Evolutionary conservation across 2,329 filamentous ascomycete genomes (phyloP).

Genomic region (Calonectria hawksworthii): DNA sequence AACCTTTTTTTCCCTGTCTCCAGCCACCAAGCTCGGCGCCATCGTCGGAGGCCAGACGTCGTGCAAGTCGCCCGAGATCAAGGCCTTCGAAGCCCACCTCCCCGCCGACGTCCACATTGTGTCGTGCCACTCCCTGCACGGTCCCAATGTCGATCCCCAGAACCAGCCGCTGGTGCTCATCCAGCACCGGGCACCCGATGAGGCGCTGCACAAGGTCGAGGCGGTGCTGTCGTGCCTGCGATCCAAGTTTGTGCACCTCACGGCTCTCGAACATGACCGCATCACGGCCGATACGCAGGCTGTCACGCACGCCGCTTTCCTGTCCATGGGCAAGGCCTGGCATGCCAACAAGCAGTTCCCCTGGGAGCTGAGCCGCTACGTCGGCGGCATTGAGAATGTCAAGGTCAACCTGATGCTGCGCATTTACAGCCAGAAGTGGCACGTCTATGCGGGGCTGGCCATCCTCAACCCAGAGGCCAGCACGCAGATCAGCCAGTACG

Average conservation of each 20-base stretch:
- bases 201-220: slow-evolving; percentile 84
- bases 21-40: slow-evolving; percentile 93
- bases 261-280: slow-evolving; percentile 89
- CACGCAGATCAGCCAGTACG: slow-evolving; percentile 95
- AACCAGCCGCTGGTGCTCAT: slow-evolving; percentile 95
- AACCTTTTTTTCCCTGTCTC: background rate
- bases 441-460: slow-evolving; percentile 96
- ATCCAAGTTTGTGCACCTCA: slow-evolving; percentile 89
- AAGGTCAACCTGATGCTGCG: slow-evolving; percentile 98
- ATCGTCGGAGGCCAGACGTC: slow-evolving; percentile 98
- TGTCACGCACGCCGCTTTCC: slow-evolving; percentile 96
- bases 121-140: slow-evolving; percentile 96
- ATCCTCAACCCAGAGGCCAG: slow-evolving; percentile 96
- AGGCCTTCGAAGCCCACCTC: slow-evolving; percentile 90
- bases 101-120: slow-evolving; percentile 92
- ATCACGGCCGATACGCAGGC: slow-evolving; percentile 99
- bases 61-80: slow-evolving; percentile 97
- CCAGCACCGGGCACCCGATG: slow-evolving; percentile 87
- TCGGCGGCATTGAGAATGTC: slow-evolving; percentile 98
- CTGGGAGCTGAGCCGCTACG: slow-evolving; percentile 95
- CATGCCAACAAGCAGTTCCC: slow-evolving; percentile 95
- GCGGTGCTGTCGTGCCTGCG: slow-evolving; percentile 84
- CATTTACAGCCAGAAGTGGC: slow-evolving; percentile 99
- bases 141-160: slow-evolving; percentile 87
- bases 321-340: slow-evolving; percentile 99